Evolutionary conservation across 805 yeast species (phyloP).

Genomic region (Nakazawaea laoshanensis): DNA sequence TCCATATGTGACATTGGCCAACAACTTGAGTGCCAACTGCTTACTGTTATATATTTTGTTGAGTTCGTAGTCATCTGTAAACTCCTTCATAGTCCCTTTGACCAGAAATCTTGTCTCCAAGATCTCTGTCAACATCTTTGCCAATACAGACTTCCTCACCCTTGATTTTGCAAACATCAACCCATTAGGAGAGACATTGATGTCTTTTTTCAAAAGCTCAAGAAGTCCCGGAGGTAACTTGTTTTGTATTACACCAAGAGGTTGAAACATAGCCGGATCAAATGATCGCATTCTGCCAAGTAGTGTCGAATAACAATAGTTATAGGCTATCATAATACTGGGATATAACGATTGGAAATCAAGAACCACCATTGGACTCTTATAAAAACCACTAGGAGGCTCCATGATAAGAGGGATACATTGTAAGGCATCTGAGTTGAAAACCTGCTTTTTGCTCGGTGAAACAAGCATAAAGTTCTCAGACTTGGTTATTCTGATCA

Average conservation of each 20-base stretch:
- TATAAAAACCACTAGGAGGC: constrained; percentile 77
- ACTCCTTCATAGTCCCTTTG: constrained; percentile 59
- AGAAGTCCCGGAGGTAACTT: constrained; percentile 51
- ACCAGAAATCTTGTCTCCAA: constrained; percentile 73
- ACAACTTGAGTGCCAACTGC: constrained; percentile 79
- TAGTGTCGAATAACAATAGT: constrained; percentile 74
- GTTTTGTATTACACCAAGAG: constrained; percentile 43
- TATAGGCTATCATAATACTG: constrained; percentile 84
- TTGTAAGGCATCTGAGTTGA: constrained; percentile 77
- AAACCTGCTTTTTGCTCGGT: constrained; percentile 75
- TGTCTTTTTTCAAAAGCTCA: constrained; percentile 39
- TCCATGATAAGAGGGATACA: constrained; percentile 90
- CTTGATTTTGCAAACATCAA: constrained; percentile 60
- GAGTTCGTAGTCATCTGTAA: constrained; percentile 39
- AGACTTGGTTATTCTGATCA: constrained; percentile 64
- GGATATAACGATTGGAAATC: constrained; percentile 96
- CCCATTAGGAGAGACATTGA: constrained; percentile 83
- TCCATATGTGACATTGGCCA: constrained; percentile 95
- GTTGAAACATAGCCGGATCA: constrained; percentile 31
- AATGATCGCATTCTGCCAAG: constrained; percentile 55
- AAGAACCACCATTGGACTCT: constrained; percentile 80
- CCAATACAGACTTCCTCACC: constrained; percentile 63
- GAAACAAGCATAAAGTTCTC: constrained; percentile 70
- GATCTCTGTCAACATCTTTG: constrained; percentile 80
- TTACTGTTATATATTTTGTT: constrained; percentile 58